Conservation (phyloP, 352 stramenopile species). For the Globisporangium solare region DNA sequence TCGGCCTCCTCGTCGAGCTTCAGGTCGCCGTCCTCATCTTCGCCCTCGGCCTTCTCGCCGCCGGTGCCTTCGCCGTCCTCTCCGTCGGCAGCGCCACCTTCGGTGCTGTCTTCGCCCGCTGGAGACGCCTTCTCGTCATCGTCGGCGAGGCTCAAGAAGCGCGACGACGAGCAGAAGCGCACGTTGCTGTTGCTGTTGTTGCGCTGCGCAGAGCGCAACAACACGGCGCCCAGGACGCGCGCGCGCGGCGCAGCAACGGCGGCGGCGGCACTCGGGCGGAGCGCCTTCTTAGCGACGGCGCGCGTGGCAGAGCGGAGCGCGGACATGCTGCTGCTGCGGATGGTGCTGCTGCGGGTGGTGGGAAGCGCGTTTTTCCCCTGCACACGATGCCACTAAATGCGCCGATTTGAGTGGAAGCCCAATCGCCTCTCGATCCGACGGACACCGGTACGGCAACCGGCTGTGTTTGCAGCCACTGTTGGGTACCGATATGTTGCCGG, state of each 20-base stretch:
- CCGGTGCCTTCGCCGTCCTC: conserved; percentile 18
- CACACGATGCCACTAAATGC: conserved; percentile 10
- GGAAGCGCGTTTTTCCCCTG: background rate
- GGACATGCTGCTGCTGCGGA: conserved; percentile 18
- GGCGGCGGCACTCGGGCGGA: conserved; percentile 1
- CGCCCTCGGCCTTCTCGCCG: conserved; percentile 25
- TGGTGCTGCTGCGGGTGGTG: conserved; percentile 1
- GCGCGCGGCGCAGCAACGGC: conserved; percentile 6
- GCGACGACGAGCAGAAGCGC: conserved; percentile 50
- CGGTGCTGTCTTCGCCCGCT: conserved; percentile 15
- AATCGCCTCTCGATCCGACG: background rate
- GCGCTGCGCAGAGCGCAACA: background rate
- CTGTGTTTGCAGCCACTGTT: no score
- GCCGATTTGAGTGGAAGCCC: conserved; percentile 9
- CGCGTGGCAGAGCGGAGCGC: conserved; percentile 23
- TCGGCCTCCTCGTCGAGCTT: conserved; percentile 54
- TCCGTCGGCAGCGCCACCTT: conserved; percentile 17
- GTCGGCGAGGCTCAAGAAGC: conserved; percentile 71
- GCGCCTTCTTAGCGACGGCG: conserved; percentile 13
- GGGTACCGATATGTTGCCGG: no score
- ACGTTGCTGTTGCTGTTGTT: conserved; percentile 1
- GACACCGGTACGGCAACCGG: no score
- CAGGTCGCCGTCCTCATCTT: conserved; percentile 61
- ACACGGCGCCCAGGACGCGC: background rate
- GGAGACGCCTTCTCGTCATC: conserved; percentile 32